These are phyloP conservation scores for Komagataella kurtzmanii DNA, from an alignment of 805 yeast genomes.

Conservation along the genomic window DNA sequence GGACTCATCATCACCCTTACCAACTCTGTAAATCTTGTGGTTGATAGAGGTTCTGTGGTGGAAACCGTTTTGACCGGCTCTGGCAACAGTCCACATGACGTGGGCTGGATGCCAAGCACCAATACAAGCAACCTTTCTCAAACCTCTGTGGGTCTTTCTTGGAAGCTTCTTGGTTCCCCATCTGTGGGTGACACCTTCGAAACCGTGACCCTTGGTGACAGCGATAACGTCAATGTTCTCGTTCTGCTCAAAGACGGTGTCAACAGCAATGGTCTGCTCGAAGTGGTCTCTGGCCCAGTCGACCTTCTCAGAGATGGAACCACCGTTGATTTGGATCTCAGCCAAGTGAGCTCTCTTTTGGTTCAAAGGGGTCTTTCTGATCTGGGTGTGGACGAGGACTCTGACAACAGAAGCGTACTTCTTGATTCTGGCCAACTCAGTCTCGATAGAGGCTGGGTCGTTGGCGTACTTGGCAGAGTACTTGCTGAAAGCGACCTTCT, in stretches of 20 bases:
- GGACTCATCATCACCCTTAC: constrained; percentile 90
- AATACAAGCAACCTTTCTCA: constrained; percentile 99
- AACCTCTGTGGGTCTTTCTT: constrained; percentile 99
- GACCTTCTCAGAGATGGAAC: constrained; percentile 94
- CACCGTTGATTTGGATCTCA: constrained; percentile 99
- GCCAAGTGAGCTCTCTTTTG: constrained; percentile 99
- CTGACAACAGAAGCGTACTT: constrained; percentile 98
- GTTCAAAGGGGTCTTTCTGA: constrained; percentile 96
- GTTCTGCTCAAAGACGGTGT: constrained; percentile 95
- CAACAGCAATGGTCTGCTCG: constrained; percentile 95
- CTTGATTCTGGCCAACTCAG: constrained; percentile 96
- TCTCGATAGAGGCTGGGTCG: constrained; percentile 78
- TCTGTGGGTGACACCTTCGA: constrained; percentile 99
- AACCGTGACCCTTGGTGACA: constrained; percentile 99
- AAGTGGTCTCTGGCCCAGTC: constrained; percentile 98
- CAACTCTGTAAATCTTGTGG: constrained; percentile 99
- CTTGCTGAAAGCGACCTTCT: constrained; percentile 99
- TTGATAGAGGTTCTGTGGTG: constrained; percentile 99
- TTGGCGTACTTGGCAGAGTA: constrained; percentile 97
- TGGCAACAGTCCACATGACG: constrained; percentile 99
- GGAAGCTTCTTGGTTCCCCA: constrained; percentile 99
- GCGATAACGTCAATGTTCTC: constrained; percentile 98
- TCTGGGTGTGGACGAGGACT: constrained; percentile 98
- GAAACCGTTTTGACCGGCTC: constrained; percentile 99
- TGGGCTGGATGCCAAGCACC: constrained; percentile 99